Evolutionary conservation across 495 filamentous ascomycete species (phyloP), one percentile per base, ranked within the genome.

Genomic region (Talaromyces liani): DNA sequence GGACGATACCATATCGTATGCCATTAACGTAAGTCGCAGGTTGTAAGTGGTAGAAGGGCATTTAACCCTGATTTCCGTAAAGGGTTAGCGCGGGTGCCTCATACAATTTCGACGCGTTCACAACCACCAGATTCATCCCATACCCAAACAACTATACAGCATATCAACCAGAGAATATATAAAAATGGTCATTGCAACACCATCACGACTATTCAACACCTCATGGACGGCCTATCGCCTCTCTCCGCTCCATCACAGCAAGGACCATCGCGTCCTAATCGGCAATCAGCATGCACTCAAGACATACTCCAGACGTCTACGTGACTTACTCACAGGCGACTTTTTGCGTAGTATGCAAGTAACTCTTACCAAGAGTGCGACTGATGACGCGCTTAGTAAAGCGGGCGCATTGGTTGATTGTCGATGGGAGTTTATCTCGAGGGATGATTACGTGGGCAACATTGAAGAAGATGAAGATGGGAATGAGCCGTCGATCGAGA

Each of bases 211-310:
- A 33, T 80, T 84, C 61, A 81, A 83, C 58, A 81, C 80, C 1
- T 84, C 81, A 8, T 87, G 82, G 75, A 80, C 78, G 8, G 65
- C 81, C n/a, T 75, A 86, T 66, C 80, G 82, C 41, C 74, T 86
- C 45, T 84, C 83, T 2, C 82, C 82, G 16, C 76, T 86, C 27
- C 75, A 82, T 67, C 76, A 80, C 58, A 71, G 67, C 20, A 77
- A 73, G 55, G 76, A 77, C 55, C 75, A 75, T 64, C 67, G 73
- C 22, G 62, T 73, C 5, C 76, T 81, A 16, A 65, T 80, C 57
- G 63, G 70, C 62, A 70, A 76, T 51, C 65, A 66, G 12, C 34
- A 63, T 64, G 76, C 78, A 6, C 69, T 85, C 6, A 76, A 74
- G 47, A 73, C 74, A 20, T 80, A 85, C 66, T 78, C 82, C 16